Percentiles rank a stretch among this genome's conserved stretches.
Evolutionary conservation across 768 basidiomycete genomes (phyloP).

Genomic region (Lactarius hengduanensis): DNA sequence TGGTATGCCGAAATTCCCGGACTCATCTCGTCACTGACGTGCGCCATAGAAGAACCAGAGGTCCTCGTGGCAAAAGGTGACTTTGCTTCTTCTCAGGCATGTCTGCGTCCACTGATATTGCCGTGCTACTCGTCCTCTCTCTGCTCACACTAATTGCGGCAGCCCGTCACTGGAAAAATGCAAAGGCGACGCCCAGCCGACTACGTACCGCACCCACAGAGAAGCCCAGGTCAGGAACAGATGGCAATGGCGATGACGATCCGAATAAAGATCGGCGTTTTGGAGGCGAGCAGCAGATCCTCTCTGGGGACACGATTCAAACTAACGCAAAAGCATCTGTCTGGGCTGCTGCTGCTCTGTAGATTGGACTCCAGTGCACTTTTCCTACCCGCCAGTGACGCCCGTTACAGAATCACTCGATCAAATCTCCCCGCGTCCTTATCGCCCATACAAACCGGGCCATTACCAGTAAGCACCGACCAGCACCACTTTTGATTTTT

Average conservation of each 20-base stretch:
- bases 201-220: not conserved
- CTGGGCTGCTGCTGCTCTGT: not conserved
- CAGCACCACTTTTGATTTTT: not conserved
- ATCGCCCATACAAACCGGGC: slow-evolving; percentile 64
- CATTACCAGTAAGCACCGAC: slow-evolving; percentile 49
- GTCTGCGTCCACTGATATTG: slow-evolving; percentile 2
- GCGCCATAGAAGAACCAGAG: not conserved
- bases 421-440: slow-evolving; percentile 56
- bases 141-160: slow-evolving; percentile 1
- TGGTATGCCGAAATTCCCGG: not conserved
- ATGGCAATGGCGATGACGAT: not conserved
- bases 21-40: not conserved
- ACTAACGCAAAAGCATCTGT: not conserved
- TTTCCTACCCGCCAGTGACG: slow-evolving; percentile 51
- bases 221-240: not conserved
- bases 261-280: slow-evolving; percentile 31
- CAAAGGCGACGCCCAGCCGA: not conserved
- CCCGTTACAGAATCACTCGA: slow-evolving; percentile 42
- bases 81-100: not conserved
- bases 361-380: slow-evolving; percentile 56
- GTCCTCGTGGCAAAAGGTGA: not conserved
- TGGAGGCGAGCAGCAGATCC: slow-evolving; percentile 29
- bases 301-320: not conserved
- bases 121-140: not conserved
- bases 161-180: not conserved